Evolutionary conservation across 176 grass and related monocot genomes (phyloP).

Genomic region (Raddia distichophylla): DNA sequence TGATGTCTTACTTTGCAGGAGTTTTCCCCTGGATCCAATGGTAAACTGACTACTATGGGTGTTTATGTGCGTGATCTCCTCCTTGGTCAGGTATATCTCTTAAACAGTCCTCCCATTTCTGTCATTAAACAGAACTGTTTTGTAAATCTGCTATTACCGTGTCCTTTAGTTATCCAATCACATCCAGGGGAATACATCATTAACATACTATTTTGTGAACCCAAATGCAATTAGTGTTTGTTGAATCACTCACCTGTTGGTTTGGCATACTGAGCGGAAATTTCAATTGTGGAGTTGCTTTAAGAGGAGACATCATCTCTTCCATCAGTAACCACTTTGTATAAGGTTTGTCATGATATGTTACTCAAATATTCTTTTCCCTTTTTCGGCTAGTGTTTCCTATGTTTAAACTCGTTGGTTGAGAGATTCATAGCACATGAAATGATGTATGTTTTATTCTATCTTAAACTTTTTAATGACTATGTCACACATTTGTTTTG

Average conservation of each 20-base stretch:
- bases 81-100: constrained; percentile 88
- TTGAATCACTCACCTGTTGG: constrained; percentile 63
- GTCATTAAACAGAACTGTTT: constrained; percentile 7
- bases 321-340: constrained; percentile 72
- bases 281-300: constrained; percentile 89
- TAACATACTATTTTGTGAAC: constrained; percentile 62
- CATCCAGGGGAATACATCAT: constrained; percentile 27
- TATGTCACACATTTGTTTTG: constrained; percentile 10
- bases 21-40: constrained; percentile 89
- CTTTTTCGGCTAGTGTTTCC: constrained; percentile 26
- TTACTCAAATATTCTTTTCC: constrained; percentile 57
- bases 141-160: constrained; percentile 21
- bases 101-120: constrained; percentile 9
- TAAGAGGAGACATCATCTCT: constrained; percentile 95
- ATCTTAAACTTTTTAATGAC: neutral
- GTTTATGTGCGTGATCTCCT: constrained; percentile 97
- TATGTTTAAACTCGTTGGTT: constrained; percentile 42
- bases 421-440: constrained; percentile 30
- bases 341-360: constrained; percentile 97
- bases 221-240: constrained; percentile 60
- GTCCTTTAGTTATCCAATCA: constrained; percentile 35
- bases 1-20: constrained; percentile 58
- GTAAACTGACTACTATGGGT: constrained; percentile 88
- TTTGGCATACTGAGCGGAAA: constrained; percentile 59
- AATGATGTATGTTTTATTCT: constrained; percentile 17